Conservation (phyloP, 139 green algal genomes). For the Microglena sp. region DNA sequence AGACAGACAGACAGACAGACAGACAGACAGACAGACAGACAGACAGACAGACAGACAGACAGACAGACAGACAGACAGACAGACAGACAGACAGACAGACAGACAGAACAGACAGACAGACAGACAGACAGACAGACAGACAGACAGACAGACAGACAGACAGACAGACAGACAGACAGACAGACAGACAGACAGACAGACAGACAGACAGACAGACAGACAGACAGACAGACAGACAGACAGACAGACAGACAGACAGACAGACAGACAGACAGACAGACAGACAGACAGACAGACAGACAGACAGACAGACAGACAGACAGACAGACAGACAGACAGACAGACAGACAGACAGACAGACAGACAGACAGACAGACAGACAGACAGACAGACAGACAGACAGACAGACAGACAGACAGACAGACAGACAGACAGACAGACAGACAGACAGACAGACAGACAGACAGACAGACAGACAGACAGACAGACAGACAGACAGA, state of each 20-base stretch:
- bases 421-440: slow-evolving; percentile 1
- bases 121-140: slow-evolving; percentile 2
- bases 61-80: slow-evolving; percentile 1
- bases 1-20: slow-evolving; percentile 2
- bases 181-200: neutral
- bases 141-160: slow-evolving; percentile 1
- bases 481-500: slow-evolving; percentile 2
- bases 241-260: slow-evolving; percentile 2
- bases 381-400: slow-evolving; percentile 2
- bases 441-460: slow-evolving; percentile 2
- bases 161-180: neutral
- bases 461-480: slow-evolving; percentile 2
- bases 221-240: slow-evolving; percentile 2
- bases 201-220: slow-evolving; percentile 2
- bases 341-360: slow-evolving; percentile 2
- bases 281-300: slow-evolving; percentile 2
- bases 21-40: slow-evolving; percentile 2
- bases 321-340: slow-evolving; percentile 2
- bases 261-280: slow-evolving; percentile 2
- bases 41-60: slow-evolving; percentile 1
- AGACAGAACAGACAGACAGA: slow-evolving; percentile 3
- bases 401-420: slow-evolving; percentile 1
- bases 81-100: slow-evolving; percentile 2
- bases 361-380: slow-evolving; percentile 2
- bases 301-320: slow-evolving; percentile 2